Percentiles rank a stretch among this genome's conserved stretches.
Conservation (phyloP, 805 yeast species). For the Ogataea naganishii region DNA sequence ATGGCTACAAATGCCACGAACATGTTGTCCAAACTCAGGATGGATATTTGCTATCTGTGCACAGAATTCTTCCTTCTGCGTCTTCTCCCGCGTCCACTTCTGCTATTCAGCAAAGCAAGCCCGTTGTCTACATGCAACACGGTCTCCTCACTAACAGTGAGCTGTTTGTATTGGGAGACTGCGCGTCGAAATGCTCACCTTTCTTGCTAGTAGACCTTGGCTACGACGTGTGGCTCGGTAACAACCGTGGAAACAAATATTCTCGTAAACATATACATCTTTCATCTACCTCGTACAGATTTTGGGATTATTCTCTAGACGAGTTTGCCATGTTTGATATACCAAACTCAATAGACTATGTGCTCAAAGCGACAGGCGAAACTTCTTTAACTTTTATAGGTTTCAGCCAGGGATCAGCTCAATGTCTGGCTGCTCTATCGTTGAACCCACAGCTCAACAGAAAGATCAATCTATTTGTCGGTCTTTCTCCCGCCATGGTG, state of each 20-base stretch:
- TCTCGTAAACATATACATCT: constrained; percentile 61
- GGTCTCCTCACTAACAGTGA: constrained; percentile 85
- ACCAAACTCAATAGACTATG: constrained; percentile 73
- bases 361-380: constrained; percentile 42
- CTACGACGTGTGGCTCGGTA: constrained; percentile 92
- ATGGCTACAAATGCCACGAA: constrained; percentile 65
- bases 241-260: constrained; percentile 86
- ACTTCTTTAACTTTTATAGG: constrained; percentile 62
- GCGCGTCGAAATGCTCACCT: constrained; percentile 47
- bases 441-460: constrained; percentile 53
- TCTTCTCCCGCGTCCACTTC: too few species aligned
- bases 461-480: constrained; percentile 53
- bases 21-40: constrained; percentile 74
- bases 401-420: constrained; percentile 92
- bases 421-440: constrained; percentile 77
- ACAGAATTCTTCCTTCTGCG: constrained; percentile 39
- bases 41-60: constrained; percentile 70
- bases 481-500: constrained; percentile 89
- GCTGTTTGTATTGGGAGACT: constrained; percentile 39
- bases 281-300: constrained; percentile 33
- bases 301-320: constrained; percentile 89
- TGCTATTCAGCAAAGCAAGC: too few species aligned
- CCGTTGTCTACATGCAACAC: constrained; percentile 76
- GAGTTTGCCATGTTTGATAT: constrained; percentile 89
- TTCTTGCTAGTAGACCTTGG: constrained; percentile 69